Percentiles rank a stretch among this genome's conserved stretches.
phyloP scores from a whole-genome alignment of 306 rosid species.

The barrel medic (Medicago truncatula) region DNA sequence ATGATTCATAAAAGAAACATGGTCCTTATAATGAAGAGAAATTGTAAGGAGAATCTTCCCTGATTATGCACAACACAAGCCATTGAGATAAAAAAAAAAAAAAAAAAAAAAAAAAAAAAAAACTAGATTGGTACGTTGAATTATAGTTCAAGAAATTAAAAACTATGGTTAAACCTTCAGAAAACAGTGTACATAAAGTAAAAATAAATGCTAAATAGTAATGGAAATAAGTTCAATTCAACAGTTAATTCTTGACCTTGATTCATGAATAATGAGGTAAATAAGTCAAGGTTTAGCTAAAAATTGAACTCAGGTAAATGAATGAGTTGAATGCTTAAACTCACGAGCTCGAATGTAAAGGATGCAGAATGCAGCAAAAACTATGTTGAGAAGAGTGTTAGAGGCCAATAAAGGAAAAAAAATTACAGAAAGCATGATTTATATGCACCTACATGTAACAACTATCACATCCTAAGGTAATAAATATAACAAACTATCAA shows the following conservation, averaged over 20 bases:
- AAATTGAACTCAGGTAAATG: not conserved
- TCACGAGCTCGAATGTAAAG: not conserved
- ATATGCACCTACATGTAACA: too few species aligned
- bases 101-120: too few species aligned
- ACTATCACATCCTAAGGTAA: too few species aligned
- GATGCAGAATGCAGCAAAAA: not conserved
- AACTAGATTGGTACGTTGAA: not conserved
- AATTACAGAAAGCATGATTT: too few species aligned
- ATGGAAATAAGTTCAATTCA: not conserved
- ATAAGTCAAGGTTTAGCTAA: not conserved
- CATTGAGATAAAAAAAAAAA: constrained; percentile 22
- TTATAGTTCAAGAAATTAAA: not conserved
- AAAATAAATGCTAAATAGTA: not conserved
- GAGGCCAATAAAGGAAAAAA: too few species aligned
- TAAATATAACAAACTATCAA: too few species aligned
- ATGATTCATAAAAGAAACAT: constrained; percentile 34
- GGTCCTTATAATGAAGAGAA: constrained; percentile 64
- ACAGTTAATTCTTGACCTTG: not conserved
- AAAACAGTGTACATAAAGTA: not conserved
- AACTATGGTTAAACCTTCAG: constrained; percentile 1
- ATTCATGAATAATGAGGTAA: not conserved
- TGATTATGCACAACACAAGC: constrained; percentile 44
- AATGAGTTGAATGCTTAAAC: not conserved
- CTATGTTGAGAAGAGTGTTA: too few species aligned
- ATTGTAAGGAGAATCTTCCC: constrained; percentile 80